These are phyloP conservation scores for Ligustrum vulgare DNA, from an alignment of 257 asterid genomes.

Conservation along the genomic window DNA sequence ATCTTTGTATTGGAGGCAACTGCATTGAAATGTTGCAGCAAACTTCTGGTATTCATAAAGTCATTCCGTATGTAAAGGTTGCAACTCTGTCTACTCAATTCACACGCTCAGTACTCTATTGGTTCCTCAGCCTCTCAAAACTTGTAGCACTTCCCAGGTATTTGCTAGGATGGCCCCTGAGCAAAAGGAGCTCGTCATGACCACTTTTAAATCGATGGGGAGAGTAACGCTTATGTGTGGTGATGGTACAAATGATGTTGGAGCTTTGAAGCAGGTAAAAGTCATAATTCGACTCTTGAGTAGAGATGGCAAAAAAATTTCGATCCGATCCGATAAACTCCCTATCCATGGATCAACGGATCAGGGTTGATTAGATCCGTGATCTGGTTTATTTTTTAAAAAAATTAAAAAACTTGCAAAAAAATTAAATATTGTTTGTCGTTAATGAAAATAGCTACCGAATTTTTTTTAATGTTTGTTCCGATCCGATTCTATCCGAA, in stretches of 20 bases:
- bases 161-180: constrained; percentile 98
- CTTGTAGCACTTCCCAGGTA: constrained; percentile 5
- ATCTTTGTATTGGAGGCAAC: constrained; percentile 94
- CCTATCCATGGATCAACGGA: too few species aligned
- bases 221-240: constrained; percentile 35
- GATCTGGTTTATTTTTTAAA: too few species aligned
- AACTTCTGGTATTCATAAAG: constrained; percentile 37
- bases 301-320: too few species aligned
- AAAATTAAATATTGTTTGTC: too few species aligned
- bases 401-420: too few species aligned
- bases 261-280: constrained; percentile 87
- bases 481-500: too few species aligned
- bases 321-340: too few species aligned
- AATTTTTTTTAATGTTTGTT: too few species aligned
- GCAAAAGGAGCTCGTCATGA: constrained; percentile 92
- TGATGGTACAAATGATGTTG: constrained; percentile 97
- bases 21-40: constrained; percentile 77
- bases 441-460: too few species aligned
- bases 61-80: constrained; percentile 89
- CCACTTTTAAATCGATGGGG: constrained; percentile 91
- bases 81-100: constrained; percentile 3
- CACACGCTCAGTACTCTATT: neutral
- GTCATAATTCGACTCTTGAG: too few species aligned
- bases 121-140: too few species aligned
- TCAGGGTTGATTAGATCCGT: too few species aligned